phyloP scores from a whole-genome alignment of 495 filamentous ascomycete species.

The Apiosordaria backusii region DNA sequence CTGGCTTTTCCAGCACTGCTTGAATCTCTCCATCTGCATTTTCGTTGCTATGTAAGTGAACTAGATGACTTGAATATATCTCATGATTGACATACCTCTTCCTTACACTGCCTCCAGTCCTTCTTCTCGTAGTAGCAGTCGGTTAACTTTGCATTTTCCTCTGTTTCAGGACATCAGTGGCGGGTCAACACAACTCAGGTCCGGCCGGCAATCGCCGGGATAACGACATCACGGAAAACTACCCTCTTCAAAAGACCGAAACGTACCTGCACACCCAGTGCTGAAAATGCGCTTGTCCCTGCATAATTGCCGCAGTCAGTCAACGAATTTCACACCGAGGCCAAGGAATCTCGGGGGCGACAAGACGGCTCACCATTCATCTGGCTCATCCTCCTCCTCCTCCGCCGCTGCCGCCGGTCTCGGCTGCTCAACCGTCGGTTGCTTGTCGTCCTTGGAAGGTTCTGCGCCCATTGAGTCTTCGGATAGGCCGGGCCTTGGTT shows the following conservation, averaged over 20 bases:
- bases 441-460: slow-evolving; percentile 2
- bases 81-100: slow-evolving; percentile 62
- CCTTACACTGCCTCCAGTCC: slow-evolving; percentile 87
- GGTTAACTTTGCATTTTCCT: slow-evolving; percentile 84
- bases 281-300: slow-evolving; percentile 94
- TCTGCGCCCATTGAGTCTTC: neutral
- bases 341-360: neutral
- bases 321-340: slow-evolving; percentile 12
- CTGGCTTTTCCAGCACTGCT: slow-evolving; percentile 87
- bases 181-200: slow-evolving; percentile 1
- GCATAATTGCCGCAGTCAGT: slow-evolving; percentile 17
- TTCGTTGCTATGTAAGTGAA: slow-evolving; percentile 18
- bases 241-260: slow-evolving; percentile 1
- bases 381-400: slow-evolving; percentile 78
- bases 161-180: slow-evolving; percentile 42
- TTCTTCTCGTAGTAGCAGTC: slow-evolving; percentile 96
- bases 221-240: neutral
- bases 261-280: slow-evolving; percentile 84
- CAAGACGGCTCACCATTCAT: slow-evolving; percentile 72
- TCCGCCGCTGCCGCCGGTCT: slow-evolving; percentile 2
- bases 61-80: slow-evolving; percentile 15
- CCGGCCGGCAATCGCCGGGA: slow-evolving; percentile 9
- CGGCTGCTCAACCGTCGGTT: slow-evolving; percentile 36
- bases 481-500: neutral
- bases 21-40: slow-evolving; percentile 95